phyloP scores from a whole-genome alignment of 805 yeast genomes.

The Trichomonascus vanleenenianus region DNA sequence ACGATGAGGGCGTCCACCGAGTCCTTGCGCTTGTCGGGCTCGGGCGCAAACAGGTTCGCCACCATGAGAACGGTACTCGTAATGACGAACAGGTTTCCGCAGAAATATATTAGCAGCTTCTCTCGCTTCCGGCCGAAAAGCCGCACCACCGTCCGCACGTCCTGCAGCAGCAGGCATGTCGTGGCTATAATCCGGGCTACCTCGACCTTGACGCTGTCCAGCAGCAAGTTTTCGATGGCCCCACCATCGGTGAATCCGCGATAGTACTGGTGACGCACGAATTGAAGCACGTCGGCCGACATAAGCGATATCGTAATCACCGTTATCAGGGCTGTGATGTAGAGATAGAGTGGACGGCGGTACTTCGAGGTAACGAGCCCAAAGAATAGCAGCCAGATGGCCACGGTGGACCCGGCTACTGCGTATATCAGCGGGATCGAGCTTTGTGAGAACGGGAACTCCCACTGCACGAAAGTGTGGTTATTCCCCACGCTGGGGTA shows the following conservation, averaged over 20 bases:
- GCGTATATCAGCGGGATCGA: conserved; percentile 3
- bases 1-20: conserved; percentile 18
- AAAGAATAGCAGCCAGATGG: conserved; percentile 9
- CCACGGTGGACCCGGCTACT: conserved; percentile 7
- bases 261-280: conserved; percentile 1
- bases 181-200: conserved; percentile 6
- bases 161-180: conserved; percentile 9
- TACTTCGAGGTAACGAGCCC: conserved; percentile 6
- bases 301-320: conserved; percentile 7
- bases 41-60: conserved; percentile 8
- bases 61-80: conserved; percentile 9
- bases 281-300: neutral
- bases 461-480: neutral
- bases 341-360: conserved; percentile 11
- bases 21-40: conserved; percentile 9
- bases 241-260: conserved; percentile 3
- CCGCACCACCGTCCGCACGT: conserved; percentile 14
- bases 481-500: neutral
- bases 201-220: neutral
- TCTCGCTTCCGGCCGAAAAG: conserved; percentile 17
- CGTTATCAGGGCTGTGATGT: conserved; percentile 5
- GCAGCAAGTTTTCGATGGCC: conserved; percentile 3
- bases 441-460: neutral
- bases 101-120: conserved; percentile 10
- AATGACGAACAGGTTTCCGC: conserved; percentile 11